These are phyloP conservation scores for Ophiocordyceps robertsii DNA, from an alignment of 2,329 filamentous ascomycete genomes.

Conservation along the genomic window DNA sequence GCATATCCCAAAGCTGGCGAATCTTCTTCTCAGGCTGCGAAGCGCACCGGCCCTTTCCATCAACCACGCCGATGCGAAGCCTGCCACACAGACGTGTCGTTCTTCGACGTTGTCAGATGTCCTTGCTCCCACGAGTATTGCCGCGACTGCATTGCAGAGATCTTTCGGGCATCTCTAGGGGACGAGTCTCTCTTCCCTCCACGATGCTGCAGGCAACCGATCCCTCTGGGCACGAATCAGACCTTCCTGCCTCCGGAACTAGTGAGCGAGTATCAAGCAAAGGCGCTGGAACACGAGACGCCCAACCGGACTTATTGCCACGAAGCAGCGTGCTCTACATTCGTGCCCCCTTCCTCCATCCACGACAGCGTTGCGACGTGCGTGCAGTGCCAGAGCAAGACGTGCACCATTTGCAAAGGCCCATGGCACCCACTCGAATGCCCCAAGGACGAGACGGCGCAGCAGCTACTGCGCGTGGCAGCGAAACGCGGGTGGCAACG, in stretches of 20 bases:
- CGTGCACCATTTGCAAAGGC: slow-evolving; percentile 37
- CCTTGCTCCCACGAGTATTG: slow-evolving; percentile 39
- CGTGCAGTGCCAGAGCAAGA: slow-evolving; percentile 23
- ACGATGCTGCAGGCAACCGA: slow-evolving; percentile 30
- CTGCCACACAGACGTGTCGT: not conserved
- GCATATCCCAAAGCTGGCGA: too few species aligned
- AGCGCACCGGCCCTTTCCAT: too few species aligned
- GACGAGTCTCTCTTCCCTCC: slow-evolving; percentile 41
- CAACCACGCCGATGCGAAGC: too few species aligned
- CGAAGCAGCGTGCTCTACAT: slow-evolving; percentile 25
- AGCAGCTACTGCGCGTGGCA: slow-evolving; percentile 26
- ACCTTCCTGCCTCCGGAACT: slow-evolving; percentile 22
- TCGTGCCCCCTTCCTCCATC: slow-evolving; percentile 25
- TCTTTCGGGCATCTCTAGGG: slow-evolving; percentile 26
- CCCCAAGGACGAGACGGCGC: slow-evolving; percentile 23
- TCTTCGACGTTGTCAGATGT: slow-evolving; percentile 1
- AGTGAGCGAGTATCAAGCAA: slow-evolving; percentile 23
- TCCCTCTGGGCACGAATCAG: slow-evolving; percentile 20
- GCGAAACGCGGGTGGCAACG: not conserved
- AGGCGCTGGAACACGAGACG: slow-evolving; percentile 34
- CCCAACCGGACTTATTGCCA: slow-evolving; percentile 37
- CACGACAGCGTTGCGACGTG: slow-evolving; percentile 24
- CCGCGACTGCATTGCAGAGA: slow-evolving; percentile 24
- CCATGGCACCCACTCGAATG: slow-evolving; percentile 34
- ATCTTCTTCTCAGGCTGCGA: too few species aligned